Evolutionary conservation across 2,329 filamentous ascomycete species (phyloP).

Genomic region (Knoxdaviesia capensis): DNA sequence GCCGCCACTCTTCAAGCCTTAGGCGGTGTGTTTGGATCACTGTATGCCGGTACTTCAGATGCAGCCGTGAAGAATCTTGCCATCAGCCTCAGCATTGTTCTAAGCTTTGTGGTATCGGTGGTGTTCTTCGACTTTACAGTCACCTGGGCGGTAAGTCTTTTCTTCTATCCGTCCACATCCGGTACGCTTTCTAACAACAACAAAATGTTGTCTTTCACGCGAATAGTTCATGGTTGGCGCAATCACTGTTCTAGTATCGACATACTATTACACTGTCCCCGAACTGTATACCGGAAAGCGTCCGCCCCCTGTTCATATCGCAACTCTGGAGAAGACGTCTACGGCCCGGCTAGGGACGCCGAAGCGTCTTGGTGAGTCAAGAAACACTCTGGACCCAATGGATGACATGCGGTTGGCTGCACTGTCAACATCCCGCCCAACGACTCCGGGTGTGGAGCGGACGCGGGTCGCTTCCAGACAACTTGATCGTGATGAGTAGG

Average conservation of each 20-base stretch:
- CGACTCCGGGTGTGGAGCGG: background rate
- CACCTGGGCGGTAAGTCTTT: constrained; percentile 44
- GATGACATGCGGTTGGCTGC: constrained; percentile 1
- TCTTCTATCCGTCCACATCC: background rate
- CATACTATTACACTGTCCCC: constrained; percentile 61
- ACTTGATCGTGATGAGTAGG: too few relatives aligned
- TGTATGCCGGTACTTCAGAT: constrained; percentile 20
- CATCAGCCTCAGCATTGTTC: constrained; percentile 74
- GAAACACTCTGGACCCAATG: constrained; percentile 4
- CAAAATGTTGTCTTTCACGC: constrained; percentile 3
- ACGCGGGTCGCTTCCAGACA: too few relatives aligned
- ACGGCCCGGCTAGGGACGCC: constrained; percentile 28
- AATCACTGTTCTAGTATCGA: constrained; percentile 55
- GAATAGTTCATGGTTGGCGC: constrained; percentile 66
- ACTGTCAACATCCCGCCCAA: constrained; percentile 3
- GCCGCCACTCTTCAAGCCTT: constrained; percentile 66
- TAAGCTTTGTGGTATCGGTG: constrained; percentile 71
- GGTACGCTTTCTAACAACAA: background rate
- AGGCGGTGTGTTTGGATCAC: constrained; percentile 56
- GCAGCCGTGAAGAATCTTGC: constrained; percentile 91
- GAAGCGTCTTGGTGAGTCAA: constrained; percentile 1
- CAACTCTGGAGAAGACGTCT: constrained; percentile 56
- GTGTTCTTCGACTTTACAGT: constrained; percentile 68
- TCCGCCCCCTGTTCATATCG: constrained; percentile 47
- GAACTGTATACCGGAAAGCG: constrained; percentile 32